These are phyloP conservation scores for Acorus gramineus DNA, from an alignment of 106 monocot species.

Conservation along the genomic window DNA sequence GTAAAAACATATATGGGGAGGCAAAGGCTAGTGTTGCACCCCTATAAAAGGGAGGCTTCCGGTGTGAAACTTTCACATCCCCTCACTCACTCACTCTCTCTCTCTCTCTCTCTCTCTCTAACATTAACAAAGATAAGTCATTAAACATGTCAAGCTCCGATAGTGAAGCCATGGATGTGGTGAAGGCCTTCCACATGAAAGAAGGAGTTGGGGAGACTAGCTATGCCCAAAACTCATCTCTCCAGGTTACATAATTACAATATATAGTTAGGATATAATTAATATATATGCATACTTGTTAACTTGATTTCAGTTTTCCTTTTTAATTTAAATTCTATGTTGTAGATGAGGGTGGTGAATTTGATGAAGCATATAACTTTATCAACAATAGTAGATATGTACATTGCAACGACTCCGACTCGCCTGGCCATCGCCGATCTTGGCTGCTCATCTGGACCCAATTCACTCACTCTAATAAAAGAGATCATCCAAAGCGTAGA, in stretches of 20 bases:
- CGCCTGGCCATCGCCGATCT: constrained; percentile 13
- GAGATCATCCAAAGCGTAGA: too few species aligned
- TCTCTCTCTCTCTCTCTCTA: too few species aligned
- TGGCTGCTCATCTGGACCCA: constrained; percentile 18
- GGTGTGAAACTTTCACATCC: too few species aligned
- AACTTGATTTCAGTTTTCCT: too few species aligned
- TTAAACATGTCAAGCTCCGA: too few species aligned
- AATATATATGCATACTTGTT: not conserved
- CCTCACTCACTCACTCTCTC: too few species aligned
- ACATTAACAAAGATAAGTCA: too few species aligned
- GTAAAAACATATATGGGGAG: too few species aligned
- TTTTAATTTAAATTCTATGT: too few species aligned
- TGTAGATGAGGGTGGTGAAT: not conserved
- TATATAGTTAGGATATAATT: not conserved
- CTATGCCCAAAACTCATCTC: constrained; percentile 4
- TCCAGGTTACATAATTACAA: not conserved
- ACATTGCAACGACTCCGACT: not conserved
- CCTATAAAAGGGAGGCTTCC: too few species aligned
- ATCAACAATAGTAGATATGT: not conserved
- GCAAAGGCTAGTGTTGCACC: too few species aligned
- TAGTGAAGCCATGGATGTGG: constrained; percentile 3
- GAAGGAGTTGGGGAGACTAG: constrained; percentile 4
- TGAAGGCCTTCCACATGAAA: constrained; percentile 11
- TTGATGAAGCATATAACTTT: not conserved
- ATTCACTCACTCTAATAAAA: not conserved